phyloP scores from a whole-genome alignment of 495 filamentous ascomycete genomes.

The Trichocladium antarcticum region DNA sequence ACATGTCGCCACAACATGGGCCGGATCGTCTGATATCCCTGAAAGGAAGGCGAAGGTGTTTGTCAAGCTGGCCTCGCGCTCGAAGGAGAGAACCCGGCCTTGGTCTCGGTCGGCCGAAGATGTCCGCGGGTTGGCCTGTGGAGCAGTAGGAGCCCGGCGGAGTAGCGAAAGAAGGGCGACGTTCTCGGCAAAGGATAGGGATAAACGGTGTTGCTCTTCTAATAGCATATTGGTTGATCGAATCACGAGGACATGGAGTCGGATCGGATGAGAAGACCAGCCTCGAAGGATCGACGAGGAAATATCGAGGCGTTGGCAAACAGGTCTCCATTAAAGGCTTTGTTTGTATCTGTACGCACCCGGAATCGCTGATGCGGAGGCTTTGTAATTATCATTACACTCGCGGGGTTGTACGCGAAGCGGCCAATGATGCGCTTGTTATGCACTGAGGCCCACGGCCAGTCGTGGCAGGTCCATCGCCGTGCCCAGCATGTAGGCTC shows the following conservation, averaged over 20 bases:
- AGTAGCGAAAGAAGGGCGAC: slow-evolving; percentile 23
- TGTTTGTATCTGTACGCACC: not conserved
- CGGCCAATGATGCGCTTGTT: not conserved
- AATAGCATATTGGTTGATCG: not conserved
- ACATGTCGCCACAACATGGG: slow-evolving; percentile 30
- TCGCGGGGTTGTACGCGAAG: not conserved
- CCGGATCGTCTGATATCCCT: slow-evolving; percentile 21
- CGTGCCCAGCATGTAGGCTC: not conserved
- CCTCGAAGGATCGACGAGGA: not conserved
- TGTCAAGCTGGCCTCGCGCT: slow-evolving; percentile 23
- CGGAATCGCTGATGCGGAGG: not conserved
- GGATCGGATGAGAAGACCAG: not conserved
- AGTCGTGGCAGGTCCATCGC: not conserved
- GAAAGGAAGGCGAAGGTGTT: slow-evolving; percentile 33
- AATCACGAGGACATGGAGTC: not conserved
- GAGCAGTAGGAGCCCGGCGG: not conserved
- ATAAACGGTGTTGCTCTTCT: not conserved
- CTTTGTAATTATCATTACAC: not conserved
- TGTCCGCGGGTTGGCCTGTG: slow-evolving; percentile 6
- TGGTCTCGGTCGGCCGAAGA: not conserved
- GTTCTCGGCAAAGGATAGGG: slow-evolving; percentile 12
- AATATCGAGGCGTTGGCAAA: not conserved
- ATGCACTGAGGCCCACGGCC: slow-evolving; percentile 15
- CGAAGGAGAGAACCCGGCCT: slow-evolving; percentile 21
- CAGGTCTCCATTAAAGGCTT: not conserved